Conservation (phyloP, 108 stramenopile species). For the Pseudonitzschia multiseries region DNA sequence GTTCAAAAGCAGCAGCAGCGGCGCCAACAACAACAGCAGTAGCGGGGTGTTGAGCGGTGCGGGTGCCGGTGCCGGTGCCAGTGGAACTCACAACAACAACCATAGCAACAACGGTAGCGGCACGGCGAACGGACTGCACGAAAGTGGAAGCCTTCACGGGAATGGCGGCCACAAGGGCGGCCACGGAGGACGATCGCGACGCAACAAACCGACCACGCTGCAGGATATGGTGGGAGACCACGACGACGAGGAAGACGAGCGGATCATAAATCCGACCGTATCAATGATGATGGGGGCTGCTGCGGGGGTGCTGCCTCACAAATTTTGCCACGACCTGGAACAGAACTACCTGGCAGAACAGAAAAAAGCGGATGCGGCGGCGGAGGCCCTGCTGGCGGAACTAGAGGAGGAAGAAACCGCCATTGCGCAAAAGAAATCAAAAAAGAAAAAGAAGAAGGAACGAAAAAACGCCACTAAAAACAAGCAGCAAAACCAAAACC, state of each 20-base stretch:
- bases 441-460: conserved; percentile 86
- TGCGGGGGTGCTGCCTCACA: conserved; percentile 17
- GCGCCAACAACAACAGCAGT: conserved; percentile 39
- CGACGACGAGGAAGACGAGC: conserved; percentile 12
- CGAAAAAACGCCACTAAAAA: conserved; percentile 44
- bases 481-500: conserved; percentile 26
- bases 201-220: conserved; percentile 16
- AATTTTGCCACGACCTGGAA: conserved; percentile 17
- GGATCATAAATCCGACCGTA: neutral
- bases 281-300: conserved; percentile 19
- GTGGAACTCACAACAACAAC: conserved; percentile 1
- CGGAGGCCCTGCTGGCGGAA: conserved; percentile 83
- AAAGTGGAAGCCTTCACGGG: conserved; percentile 1
- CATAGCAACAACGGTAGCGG: conserved; percentile 15
- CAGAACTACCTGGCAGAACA: conserved; percentile 43
- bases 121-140: conserved; percentile 22
- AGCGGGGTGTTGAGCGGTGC: too few relatives aligned
- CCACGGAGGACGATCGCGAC: conserved; percentile 8
- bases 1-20: conserved; percentile 66
- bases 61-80: conserved; percentile 27
- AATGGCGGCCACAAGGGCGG: conserved; percentile 1
- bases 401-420: conserved; percentile 82
- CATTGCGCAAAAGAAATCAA: conserved; percentile 43
- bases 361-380: conserved; percentile 88
- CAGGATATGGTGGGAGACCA: conserved; percentile 21